phyloP scores from a whole-genome alignment of 345 rosid genomes.

The Kernera saxatilis region DNA sequence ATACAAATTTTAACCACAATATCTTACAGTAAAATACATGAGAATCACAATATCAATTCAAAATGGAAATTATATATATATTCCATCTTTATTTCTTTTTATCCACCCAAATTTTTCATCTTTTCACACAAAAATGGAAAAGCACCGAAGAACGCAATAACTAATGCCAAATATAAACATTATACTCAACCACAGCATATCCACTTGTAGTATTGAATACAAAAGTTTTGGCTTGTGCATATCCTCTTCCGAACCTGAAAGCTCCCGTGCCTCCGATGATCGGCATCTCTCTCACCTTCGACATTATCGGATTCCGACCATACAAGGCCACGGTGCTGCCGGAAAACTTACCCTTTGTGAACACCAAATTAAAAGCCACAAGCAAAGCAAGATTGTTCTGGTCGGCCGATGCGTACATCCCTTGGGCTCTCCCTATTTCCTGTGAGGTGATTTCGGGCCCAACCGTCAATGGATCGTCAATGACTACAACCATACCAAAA shows the following conservation, averaged over 20 bases:
- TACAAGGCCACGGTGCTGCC: conserved; percentile 48
- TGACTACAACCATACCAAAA: conserved; percentile 43
- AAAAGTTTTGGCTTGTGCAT: conserved; percentile 28
- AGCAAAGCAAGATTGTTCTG: conserved; percentile 28
- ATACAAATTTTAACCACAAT: neutral
- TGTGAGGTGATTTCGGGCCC: conserved; percentile 38
- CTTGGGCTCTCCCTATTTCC: conserved; percentile 51
- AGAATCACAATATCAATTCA: neutral
- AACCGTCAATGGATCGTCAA: conserved; percentile 45
- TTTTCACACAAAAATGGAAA: neutral
- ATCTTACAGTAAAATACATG: neutral
- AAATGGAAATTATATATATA: neutral
- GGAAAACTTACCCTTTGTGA: conserved; percentile 44
- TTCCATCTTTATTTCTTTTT: neutral
- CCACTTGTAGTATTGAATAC: neutral
- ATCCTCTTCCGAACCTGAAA: conserved; percentile 37
- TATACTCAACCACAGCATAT: conserved; percentile 18
- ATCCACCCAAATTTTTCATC: neutral
- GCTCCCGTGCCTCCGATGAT: conserved; percentile 30
- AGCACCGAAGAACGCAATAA: neutral
- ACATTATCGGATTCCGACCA: conserved; percentile 34
- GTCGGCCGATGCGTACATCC: conserved; percentile 43
- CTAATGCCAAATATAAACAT: conserved; percentile 11
- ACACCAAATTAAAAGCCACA: conserved; percentile 44
- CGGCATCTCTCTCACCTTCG: conserved; percentile 22